A percentile compares a stretch with the other conserved stretches of the same genome.
Evolutionary conservation across 2,329 filamentous ascomycete genomes (phyloP).

Genomic region (Neofusicoccum kwambonambiense): DNA sequence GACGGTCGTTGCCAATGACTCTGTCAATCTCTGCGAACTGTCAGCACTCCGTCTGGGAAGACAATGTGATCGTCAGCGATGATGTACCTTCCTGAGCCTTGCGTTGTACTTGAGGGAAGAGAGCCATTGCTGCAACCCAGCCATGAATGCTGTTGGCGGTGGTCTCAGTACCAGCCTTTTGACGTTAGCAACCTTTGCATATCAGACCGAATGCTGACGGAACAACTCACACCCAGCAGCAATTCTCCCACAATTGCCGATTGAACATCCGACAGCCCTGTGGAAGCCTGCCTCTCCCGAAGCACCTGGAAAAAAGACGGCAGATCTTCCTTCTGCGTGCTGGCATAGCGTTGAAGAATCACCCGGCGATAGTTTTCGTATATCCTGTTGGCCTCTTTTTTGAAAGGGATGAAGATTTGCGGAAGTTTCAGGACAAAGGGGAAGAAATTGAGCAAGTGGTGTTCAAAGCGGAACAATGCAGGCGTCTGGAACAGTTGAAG

Average conservation of each 20-base stretch:
- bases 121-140: constrained; percentile 32
- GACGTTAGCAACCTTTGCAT: background rate
- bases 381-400: too few relatives aligned
- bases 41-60: background rate
- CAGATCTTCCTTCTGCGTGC: background rate
- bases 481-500: background rate
- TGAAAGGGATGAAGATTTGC: background rate
- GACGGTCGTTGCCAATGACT: constrained; percentile 19
- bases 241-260: background rate
- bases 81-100: constrained; percentile 27
- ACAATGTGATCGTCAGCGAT: background rate
- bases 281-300: background rate
- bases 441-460: background rate
- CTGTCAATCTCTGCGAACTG: constrained; percentile 20
- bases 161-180: constrained; percentile 16
- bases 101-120: constrained; percentile 28
- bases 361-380: background rate
- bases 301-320: background rate
- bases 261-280: background rate
- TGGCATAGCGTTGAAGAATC: too few relatives aligned
- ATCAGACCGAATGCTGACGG: background rate
- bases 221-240: background rate
- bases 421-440: background rate
- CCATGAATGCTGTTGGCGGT: constrained; percentile 28
- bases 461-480: background rate